Base-by-base conservation (phyloP, 768 basidiomycete species). In the Nidula microcarpa region DNA sequence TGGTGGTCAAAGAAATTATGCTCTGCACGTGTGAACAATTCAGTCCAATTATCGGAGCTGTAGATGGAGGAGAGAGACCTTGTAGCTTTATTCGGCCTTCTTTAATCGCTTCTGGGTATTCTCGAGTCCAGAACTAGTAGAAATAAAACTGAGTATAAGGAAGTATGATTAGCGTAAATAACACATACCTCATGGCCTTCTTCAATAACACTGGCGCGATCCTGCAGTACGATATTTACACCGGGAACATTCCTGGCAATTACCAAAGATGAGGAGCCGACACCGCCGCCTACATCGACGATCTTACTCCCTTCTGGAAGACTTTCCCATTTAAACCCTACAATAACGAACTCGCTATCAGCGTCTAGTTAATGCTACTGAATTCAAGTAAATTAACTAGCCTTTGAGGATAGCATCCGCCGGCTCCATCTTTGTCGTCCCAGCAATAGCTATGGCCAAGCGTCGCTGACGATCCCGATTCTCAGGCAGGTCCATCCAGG, bases 1-100 rank as follows among this genome's bases (percentile, higher is more conserved):
- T 85, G 84, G 2, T 78, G 77, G 9, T 67, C 71, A 63, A 85
- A 84, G 61, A 84, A 85, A 65, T 84, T 80, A 55, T 85, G 83
- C 11, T 11, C 16, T 41, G 39, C 13, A 46, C 13, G 23, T 10
- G 13, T 3, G 18, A 46, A 18, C 10, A 46, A 10, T 14, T 30
- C 5, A 46, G 18, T 23, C 37, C 3, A 16, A 16, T 41, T 16
- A 11, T 41, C 11, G 37, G 4, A 41, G 23, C 23, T 41, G 16
- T 41, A 4, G 16, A 41, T 11, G 37, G 37, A 41, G 37, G 11
- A 41, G 11, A 11, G 11, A 11, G 11, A 41, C 37, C 37, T 41
- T 39, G 37, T 2, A 41, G 37, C 37, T 41, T 41, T 16, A 41
- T 16, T 41, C 37, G 11, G 11, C 16, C 16, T 11, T 41, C 16